Evolutionary conservation across 176 grass and related monocot species (phyloP).

Genomic region (Hyparrhenia diplandra): DNA sequence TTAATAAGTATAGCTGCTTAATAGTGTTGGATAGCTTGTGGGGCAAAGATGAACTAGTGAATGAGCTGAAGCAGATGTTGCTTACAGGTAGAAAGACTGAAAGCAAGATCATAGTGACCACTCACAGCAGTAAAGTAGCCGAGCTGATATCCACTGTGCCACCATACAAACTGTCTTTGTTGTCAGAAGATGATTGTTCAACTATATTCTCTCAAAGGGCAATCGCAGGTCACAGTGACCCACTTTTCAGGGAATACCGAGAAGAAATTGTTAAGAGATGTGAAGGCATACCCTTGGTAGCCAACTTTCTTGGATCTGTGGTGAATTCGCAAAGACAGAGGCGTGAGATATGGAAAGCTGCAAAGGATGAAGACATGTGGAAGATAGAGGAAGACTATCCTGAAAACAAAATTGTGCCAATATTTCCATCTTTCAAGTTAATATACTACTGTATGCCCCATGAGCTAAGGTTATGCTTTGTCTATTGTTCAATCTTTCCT

Average conservation of each 20-base stretch:
- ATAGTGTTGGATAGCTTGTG: constrained; percentile 44
- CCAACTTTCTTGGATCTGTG: constrained; percentile 47
- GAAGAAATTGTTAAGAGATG: constrained; percentile 46
- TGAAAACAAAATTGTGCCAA: constrained; percentile 28
- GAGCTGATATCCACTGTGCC: constrained; percentile 31
- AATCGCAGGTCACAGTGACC: constrained; percentile 21
- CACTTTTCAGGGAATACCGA: constrained; percentile 41
- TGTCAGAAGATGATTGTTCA: constrained; percentile 49
- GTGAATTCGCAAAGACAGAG: constrained; percentile 36
- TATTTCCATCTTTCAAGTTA: constrained; percentile 43
- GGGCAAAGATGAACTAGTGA: constrained; percentile 40
- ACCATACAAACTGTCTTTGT: constrained; percentile 22
- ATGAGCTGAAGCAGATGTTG: constrained; percentile 40
- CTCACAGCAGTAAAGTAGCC: constrained; percentile 44
- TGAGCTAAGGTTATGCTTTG: constrained; percentile 49
- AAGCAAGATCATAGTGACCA: constrained; percentile 56
- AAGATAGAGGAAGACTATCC: constrained; percentile 45
- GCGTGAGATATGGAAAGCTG: constrained; percentile 37
- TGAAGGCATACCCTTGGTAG: constrained; percentile 39
- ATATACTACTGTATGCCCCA: constrained; percentile 49
- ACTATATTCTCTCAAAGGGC: constrained; percentile 40
- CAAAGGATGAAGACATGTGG: constrained; percentile 39
- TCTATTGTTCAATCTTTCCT: constrained; percentile 51
- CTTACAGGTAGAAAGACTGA: constrained; percentile 26
- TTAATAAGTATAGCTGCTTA: constrained; percentile 32